phyloP scores from a whole-genome alignment of 2,329 filamentous ascomycete species.

The Diaporthe ilicicola region DNA sequence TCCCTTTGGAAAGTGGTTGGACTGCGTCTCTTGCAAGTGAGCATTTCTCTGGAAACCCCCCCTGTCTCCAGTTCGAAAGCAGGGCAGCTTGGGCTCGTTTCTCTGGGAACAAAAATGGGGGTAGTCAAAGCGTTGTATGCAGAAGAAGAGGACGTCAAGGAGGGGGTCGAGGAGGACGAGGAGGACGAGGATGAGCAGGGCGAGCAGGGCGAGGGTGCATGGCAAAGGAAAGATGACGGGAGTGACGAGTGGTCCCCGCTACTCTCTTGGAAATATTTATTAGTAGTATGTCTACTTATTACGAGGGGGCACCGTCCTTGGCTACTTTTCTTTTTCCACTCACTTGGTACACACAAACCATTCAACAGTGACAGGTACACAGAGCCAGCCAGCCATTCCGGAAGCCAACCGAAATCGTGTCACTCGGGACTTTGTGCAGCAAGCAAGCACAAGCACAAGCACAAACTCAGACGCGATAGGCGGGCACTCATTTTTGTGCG shows the following conservation, averaged over 20 bases:
- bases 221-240: not conserved
- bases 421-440: not conserved
- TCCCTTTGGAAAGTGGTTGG: conserved; percentile 3
- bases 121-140: conserved; percentile 2
- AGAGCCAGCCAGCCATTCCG: not conserved
- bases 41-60: not conserved
- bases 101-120: not conserved
- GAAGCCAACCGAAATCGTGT: not conserved
- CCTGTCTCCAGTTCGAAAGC: not conserved
- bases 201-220: not conserved
- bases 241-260: conserved; percentile 9
- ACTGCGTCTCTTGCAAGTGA: conserved; percentile 28
- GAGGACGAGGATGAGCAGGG: not conserved
- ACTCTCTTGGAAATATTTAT: conserved; percentile 17
- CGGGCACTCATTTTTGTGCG: too few relatives aligned
- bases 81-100: not conserved
- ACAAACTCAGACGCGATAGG: too few relatives aligned
- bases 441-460: not conserved
- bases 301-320: not conserved
- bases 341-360: not conserved
- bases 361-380: not conserved
- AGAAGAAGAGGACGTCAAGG: not conserved
- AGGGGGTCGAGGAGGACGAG: not conserved
- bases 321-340: conserved; percentile 16
- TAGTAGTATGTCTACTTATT: conserved; percentile 21